These are phyloP conservation scores for Ramularia endophylla DNA, from an alignment of 2,329 filamentous ascomycete species.

Conservation along the genomic window DNA sequence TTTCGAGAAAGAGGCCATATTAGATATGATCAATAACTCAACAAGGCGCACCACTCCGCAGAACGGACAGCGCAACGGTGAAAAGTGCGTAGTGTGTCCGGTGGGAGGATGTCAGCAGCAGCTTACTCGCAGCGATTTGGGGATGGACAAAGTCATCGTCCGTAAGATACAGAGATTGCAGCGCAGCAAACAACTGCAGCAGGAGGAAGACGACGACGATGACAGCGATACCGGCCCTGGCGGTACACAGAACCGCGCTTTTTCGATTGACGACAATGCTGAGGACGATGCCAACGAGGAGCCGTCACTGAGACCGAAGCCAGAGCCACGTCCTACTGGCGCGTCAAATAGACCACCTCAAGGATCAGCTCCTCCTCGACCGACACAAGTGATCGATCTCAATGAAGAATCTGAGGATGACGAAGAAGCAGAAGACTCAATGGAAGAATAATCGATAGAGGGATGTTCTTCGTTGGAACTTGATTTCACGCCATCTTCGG, in stretches of 20 bases:
- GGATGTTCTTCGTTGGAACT: no score
- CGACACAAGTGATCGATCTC: conserved; percentile 16
- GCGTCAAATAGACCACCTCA: conserved; percentile 1
- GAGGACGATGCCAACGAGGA: conserved; percentile 23
- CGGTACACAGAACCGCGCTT: conserved; percentile 18
- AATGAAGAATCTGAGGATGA: conserved; percentile 16
- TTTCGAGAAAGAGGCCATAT: conserved; percentile 61
- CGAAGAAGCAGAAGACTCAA: conserved; percentile 2
- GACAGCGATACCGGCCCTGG: conserved; percentile 26
- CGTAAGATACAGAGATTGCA: conserved; percentile 54
- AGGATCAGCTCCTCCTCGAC: conserved; percentile 8
- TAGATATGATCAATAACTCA: conserved; percentile 43
- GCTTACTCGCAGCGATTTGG: conserved; percentile 49
- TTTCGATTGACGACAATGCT: conserved; percentile 26
- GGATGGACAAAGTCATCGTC: conserved; percentile 50
- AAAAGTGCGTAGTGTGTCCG: conserved; percentile 52
- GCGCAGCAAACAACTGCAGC: conserved; percentile 39
- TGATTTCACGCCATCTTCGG: no score
- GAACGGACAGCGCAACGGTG: conserved; percentile 9
- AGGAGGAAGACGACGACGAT: conserved; percentile 40
- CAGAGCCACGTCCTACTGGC: conserved; percentile 12
- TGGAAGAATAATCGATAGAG: no score
- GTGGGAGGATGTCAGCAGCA: conserved; percentile 57
- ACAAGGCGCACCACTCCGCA: conserved; percentile 12
- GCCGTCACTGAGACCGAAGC: conserved; percentile 11